Conservation (phyloP, 208 protist genomes). For the Willaertia magna region DNA sequence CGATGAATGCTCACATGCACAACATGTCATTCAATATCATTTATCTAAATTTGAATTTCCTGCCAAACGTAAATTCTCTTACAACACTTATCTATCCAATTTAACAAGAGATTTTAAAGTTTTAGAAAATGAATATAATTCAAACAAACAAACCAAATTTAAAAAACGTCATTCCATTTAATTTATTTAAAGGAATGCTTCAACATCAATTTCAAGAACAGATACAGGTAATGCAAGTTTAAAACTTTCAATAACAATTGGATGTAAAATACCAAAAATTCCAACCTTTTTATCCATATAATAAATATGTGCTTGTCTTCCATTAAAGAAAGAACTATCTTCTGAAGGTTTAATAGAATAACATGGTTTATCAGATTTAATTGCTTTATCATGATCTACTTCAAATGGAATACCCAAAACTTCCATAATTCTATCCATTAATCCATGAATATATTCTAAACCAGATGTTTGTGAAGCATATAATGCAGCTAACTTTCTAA, state of each 20-base stretch:
- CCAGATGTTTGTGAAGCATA: constrained; percentile 25
- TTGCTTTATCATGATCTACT: not conserved
- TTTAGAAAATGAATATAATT: not conserved
- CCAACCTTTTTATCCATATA: constrained; percentile 17
- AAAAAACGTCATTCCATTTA: not conserved
- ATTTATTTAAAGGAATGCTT: constrained; percentile 18
- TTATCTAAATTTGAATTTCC: no score
- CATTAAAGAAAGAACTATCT: constrained; percentile 2
- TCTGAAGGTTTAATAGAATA: constrained; percentile 1
- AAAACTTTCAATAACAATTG: constrained; percentile 22
- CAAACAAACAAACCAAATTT: not conserved
- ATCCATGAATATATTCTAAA: constrained; percentile 52
- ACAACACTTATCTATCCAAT: no score
- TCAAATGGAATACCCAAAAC: constrained; percentile 25
- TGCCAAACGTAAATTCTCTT: no score
- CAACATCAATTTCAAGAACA: constrained; percentile 28
- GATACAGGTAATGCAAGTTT: constrained; percentile 12
- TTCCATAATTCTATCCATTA: constrained; percentile 46
- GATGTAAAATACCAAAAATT: constrained; percentile 21
- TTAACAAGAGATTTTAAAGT: not conserved
- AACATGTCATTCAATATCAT: no score
- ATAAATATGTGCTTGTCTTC: constrained; percentile 11
- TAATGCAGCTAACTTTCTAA: constrained; percentile 34
- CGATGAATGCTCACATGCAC: no score
- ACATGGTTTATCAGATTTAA: not conserved